Evolutionary conservation across 768 basidiomycete species (phyloP), one percentile per base, ranked within the genome.

Genomic region (Tulasnella sp.): DNA sequence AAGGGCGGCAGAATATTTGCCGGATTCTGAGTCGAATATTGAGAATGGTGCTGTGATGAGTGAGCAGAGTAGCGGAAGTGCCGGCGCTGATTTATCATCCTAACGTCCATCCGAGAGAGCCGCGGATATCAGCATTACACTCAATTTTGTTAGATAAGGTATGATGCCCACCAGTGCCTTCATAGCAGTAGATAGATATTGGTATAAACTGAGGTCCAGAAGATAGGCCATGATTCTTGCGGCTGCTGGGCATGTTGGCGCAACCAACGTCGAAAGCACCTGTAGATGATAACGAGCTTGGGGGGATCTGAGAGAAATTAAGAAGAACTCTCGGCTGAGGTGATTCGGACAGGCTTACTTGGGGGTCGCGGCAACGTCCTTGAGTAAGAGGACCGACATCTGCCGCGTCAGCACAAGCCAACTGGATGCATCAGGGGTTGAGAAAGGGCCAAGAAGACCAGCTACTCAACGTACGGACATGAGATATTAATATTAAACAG

Each of bases 361-460:
- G 42, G 91, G 88, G 16, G 84, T 82, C 3, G 81, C 84, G 0
- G 92, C 87, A 1, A 91, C 84, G 0, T 90, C 90, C 56, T 83
- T 84, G 36, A 94, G 85, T 0, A 94, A 84, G 27, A 90, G 83
- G 24, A 90, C 71, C 10, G 87, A 83, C 0, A 87, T 84, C 81
- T 88, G 89, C 34, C 88, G 86, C 9, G 93, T 85, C 21, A 94
- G 87, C 3, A 90, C 87, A n/a, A 90, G 81, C 92, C 92, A 94
- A 80, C 89, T 91, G 10, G 84, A 83, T 27, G 84, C 80, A 80
- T 89, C 84, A 3, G 85, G 82, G 16, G 87, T 86, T 16, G 77
- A 81, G 8, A 86, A 87, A 14, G 86, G 86, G 10, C 85, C 81
- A 78, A 89, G 87, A 3, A 91, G 81, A 6, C 84, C 82, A 24